These are phyloP conservation scores for Ustilago hordei DNA, from an alignment of 1,284 basidiomycete species.

Conservation along the genomic window DNA sequence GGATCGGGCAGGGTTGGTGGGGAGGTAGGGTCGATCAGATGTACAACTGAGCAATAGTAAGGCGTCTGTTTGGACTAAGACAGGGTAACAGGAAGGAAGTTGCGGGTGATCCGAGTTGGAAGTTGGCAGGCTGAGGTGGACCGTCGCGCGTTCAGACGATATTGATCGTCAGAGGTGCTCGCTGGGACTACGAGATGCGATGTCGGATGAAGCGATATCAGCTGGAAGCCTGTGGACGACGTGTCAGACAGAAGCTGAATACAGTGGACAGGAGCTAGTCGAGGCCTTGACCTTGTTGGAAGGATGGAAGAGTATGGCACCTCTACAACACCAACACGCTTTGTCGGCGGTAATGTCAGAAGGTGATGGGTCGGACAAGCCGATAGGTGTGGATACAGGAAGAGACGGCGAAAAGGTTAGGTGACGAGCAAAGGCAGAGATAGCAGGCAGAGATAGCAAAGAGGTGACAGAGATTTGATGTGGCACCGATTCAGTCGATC, in stretches of 20 bases:
- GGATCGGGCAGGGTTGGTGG: not conserved
- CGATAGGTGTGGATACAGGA: not conserved
- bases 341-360: not conserved
- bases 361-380: not conserved
- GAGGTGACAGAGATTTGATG: not conserved
- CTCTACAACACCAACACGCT: not conserved
- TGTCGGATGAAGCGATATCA: not conserved
- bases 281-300: not conserved
- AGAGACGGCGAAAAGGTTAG: not conserved
- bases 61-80: not conserved
- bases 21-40: not conserved
- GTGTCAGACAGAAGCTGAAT: not conserved
- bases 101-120: not conserved
- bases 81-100: not conserved
- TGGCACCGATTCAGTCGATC: not conserved
- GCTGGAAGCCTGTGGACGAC: not conserved
- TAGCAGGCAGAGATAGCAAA: not conserved
- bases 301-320: not conserved
- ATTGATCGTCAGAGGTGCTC: not conserved
- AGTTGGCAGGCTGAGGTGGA: not conserved
- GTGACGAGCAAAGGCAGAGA: not conserved
- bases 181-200: not conserved
- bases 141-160: not conserved
- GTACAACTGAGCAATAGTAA: not conserved
- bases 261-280: not conserved